Base-by-base conservation (phyloP, 208 protist species). In the Trypanosomatidae sp. region DNA sequence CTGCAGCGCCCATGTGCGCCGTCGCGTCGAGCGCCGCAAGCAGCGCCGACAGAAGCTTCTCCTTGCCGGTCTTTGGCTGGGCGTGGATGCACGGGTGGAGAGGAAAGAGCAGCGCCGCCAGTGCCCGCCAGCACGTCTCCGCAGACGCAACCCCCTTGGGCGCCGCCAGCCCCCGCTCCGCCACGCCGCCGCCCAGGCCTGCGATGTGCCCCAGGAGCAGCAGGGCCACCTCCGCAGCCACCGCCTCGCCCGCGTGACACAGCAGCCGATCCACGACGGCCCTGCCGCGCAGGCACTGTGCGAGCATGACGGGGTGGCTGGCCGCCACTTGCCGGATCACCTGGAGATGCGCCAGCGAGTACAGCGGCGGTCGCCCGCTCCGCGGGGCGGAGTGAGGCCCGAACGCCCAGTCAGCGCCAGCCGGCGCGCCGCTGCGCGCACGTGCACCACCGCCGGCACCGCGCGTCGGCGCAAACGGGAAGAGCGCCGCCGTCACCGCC, bases 201-300 rank as follows among this genome's bases (percentile, higher is more conserved):
- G 66, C 28, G 28, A 84, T 44, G 28, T 17, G 49, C 25, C 22
- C 41, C 47, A 93, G 62, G n/a, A 87, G 53, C 9, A 28, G 49
- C 49, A 82, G 62, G 19, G 80, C 68, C 17, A 80, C 46, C 17
- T 78, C 59, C 2, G 33, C 72, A 9, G 81, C 53, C 10, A 25
- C 59, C 10, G 72, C 84, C 9, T 75, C 69, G 19, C 70, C 73
- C 39, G 76, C 83, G 67, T 84, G 79, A 25, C 84, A 73, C 65
- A 89, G 62, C 15, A 92, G 71, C 25, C 80, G 83, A 30, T 88
- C 77, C n/a, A 80, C 79, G 4, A 84, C 84, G 0, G 50, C 66
- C 8, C 86, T 73, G 43, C 91, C 86, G 2, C 83, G 69, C 60
- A 90, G 73, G 44, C 81, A 88, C 6, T 62, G 83, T 0, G 86